Conservation (phyloP, 2,329 filamentous ascomycete genomes). For the Albophoma yamanashiensis region DNA sequence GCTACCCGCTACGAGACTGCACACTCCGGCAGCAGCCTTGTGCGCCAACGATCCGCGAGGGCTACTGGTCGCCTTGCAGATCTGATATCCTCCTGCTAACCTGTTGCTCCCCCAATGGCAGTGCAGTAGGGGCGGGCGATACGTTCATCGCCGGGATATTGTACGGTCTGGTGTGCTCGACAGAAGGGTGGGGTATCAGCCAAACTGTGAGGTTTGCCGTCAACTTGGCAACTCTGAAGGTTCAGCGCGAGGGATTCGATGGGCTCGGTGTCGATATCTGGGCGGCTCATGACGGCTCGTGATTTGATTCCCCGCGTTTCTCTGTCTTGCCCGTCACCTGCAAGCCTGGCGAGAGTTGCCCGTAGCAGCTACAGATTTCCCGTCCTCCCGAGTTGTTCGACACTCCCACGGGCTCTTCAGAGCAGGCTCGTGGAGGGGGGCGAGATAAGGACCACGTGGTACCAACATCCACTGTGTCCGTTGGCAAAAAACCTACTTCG, state of each 20-base stretch:
- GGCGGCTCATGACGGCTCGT: constrained; percentile 3
- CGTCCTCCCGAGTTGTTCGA: neutral
- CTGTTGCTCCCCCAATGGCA: constrained; percentile 15
- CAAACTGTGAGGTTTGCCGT: constrained; percentile 50
- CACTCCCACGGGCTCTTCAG: neutral
- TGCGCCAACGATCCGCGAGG: neutral
- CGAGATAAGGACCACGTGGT: neutral
- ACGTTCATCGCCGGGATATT: constrained; percentile 66
- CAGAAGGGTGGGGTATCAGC: constrained; percentile 34
- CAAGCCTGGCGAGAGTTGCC: neutral
- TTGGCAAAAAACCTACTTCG: too few relatives aligned
- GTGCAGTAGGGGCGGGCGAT: constrained; percentile 63
- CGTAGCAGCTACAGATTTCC: neutral
- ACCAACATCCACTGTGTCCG: neutral
- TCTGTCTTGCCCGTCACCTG: neutral
- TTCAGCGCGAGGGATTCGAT: constrained; percentile 54
- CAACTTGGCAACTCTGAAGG: constrained; percentile 56
- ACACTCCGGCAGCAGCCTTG: neutral
- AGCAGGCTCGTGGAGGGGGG: neutral
- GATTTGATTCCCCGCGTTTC: neutral
- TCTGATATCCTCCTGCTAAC: neutral
- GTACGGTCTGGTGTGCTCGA: constrained; percentile 44
- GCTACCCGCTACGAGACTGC: constrained; percentile 1
- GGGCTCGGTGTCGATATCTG: constrained; percentile 29
- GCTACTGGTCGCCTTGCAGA: neutral